phyloP scores from a whole-genome alignment of 139 green algal genomes.

The Tetraselmis chui region DNA sequence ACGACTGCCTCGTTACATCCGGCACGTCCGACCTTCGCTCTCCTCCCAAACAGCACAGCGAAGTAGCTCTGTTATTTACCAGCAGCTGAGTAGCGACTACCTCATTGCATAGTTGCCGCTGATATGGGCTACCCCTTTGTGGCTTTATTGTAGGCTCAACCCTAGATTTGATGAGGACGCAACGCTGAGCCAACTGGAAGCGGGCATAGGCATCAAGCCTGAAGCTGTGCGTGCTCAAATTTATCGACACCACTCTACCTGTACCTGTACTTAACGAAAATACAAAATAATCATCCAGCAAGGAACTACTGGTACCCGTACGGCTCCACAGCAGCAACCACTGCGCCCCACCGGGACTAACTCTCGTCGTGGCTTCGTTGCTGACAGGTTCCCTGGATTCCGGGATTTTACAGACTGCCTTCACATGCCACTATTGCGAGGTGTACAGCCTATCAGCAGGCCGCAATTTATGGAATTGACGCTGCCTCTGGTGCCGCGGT shows the following conservation, averaged over 20 bases:
- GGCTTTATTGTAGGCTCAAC: background rate
- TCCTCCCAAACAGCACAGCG: background rate
- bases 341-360: background rate
- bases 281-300: background rate
- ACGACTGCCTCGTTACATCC: background rate
- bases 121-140: background rate
- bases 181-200: background rate
- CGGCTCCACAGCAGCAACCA: background rate
- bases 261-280: background rate
- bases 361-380: background rate
- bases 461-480: constrained; percentile 27
- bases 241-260: background rate
- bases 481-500: constrained; percentile 28
- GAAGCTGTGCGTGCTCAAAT: background rate
- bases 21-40: background rate
- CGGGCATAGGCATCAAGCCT: background rate
- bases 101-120: background rate
- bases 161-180: background rate
- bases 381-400: background rate
- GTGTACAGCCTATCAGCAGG: background rate
- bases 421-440: background rate
- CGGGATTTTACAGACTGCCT: background rate
- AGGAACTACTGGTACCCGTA: too few relatives aligned
- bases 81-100: background rate
- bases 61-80: background rate